Evolutionary conservation across 2,329 filamentous ascomycete species (phyloP).

Genomic region (Sarocladium strictum): DNA sequence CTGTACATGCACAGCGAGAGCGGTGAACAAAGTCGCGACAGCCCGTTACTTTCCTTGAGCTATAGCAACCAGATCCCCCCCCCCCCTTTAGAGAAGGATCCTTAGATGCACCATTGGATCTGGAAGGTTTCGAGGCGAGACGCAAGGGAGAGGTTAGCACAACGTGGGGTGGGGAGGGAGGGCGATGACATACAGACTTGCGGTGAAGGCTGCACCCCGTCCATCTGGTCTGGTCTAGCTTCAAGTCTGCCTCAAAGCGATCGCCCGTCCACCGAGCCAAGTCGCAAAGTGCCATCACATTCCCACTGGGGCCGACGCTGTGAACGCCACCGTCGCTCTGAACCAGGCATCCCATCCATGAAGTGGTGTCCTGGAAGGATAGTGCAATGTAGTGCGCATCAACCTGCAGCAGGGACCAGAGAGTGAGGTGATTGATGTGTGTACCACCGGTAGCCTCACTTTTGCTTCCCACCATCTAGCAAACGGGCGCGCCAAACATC

Average conservation of each 20-base stretch:
- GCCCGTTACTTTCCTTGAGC: no score
- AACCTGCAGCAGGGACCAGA: neutral
- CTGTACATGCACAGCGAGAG: neutral
- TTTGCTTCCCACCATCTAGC: neutral
- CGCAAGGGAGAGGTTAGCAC: conserved; percentile 2
- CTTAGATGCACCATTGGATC: neutral
- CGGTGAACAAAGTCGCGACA: neutral
- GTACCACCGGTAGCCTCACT: neutral
- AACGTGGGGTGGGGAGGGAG: no score
- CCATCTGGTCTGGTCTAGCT: no score
- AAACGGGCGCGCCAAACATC: neutral
- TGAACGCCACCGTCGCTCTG: conserved; percentile 1
- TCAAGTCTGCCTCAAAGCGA: no score
- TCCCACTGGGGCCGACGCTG: neutral
- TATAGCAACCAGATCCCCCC: no score
- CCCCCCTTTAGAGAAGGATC: no score
- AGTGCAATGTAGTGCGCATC: neutral
- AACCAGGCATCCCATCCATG: neutral
- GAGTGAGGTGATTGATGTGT: neutral
- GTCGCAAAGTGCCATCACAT: neutral
- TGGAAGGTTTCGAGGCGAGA: neutral
- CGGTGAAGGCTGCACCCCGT: neutral
- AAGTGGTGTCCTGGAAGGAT: neutral
- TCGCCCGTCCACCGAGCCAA: no score
- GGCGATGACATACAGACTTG: neutral